A percentile compares a stretch with the other conserved stretches of the same genome.
These are phyloP conservation scores for Abelmoschus esculentus DNA, from an alignment of 345 rosid genomes.

Conservation along the genomic window DNA sequence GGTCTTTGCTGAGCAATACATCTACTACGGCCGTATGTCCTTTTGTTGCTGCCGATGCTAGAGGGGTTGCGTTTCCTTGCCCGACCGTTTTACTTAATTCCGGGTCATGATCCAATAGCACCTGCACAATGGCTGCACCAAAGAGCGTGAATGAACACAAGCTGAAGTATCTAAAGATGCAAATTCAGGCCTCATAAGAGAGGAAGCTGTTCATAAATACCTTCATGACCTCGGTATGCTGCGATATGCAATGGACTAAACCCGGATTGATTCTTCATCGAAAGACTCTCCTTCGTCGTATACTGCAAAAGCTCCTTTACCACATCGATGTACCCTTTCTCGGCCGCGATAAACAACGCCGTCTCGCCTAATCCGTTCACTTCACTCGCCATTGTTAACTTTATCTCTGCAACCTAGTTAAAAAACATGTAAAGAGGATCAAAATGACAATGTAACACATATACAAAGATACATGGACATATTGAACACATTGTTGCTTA, in stretches of 20 bases:
- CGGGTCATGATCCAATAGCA: conserved; percentile 62
- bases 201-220: conserved; percentile 23
- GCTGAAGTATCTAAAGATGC: neutral
- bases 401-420: conserved; percentile 55
- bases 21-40: conserved; percentile 61
- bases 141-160: conserved; percentile 3
- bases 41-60: conserved; percentile 68
- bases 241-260: conserved; percentile 74
- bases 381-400: conserved; percentile 67
- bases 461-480: neutral
- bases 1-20: conserved; percentile 56
- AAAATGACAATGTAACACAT: neutral
- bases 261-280: conserved; percentile 60
- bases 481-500: conserved; percentile 8
- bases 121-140: conserved; percentile 68
- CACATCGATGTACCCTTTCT: conserved; percentile 72
- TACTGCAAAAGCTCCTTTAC: conserved; percentile 60
- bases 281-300: conserved; percentile 51
- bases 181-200: neutral
- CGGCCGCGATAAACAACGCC: conserved; percentile 74
- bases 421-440: neutral
- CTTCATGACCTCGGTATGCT: conserved; percentile 75
- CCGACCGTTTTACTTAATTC: conserved; percentile 57
- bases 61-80: conserved; percentile 81
- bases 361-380: conserved; percentile 95